A percentile compares a stretch with the other conserved stretches of the same genome.
Evolutionary conservation across 2,329 filamentous ascomycete genomes (phyloP).

Genomic region (Nemania diffusa): DNA sequence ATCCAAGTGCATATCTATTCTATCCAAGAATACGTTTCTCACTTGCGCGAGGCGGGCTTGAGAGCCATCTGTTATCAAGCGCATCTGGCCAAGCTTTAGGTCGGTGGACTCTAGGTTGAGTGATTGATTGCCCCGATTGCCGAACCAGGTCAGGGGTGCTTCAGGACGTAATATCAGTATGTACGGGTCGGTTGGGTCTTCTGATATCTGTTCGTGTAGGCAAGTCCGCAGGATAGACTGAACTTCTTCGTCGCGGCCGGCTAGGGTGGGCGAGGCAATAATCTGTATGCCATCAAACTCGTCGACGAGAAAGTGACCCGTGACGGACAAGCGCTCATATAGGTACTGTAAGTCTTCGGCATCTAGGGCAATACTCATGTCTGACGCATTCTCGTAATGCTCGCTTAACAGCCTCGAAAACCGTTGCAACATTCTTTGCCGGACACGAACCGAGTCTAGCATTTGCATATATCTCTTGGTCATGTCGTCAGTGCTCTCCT

Average conservation of each 20-base stretch:
- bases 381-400: slow-evolving; percentile 95
- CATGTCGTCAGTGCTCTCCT: slow-evolving; percentile 87
- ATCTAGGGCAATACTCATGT: slow-evolving; percentile 84
- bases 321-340: slow-evolving; percentile 81
- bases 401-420: slow-evolving; percentile 92
- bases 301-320: slow-evolving; percentile 88
- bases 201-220: slow-evolving; percentile 65
- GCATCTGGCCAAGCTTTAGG: slow-evolving; percentile 84
- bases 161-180: slow-evolving; percentile 87
- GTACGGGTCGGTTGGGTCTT: slow-evolving; percentile 84
- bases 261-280: slow-evolving; percentile 83
- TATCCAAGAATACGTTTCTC: slow-evolving; percentile 79
- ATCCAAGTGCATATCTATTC: slow-evolving; percentile 85
- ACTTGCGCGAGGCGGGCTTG: slow-evolving; percentile 81
- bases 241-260: slow-evolving; percentile 81
- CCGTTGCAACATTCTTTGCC: slow-evolving; percentile 94
- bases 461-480: slow-evolving; percentile 97
- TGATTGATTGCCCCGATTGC: slow-evolving; percentile 75
- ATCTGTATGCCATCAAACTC: slow-evolving; percentile 83
- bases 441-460: slow-evolving; percentile 92
- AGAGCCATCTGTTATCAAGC: slow-evolving; percentile 89
- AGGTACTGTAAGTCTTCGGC: slow-evolving; percentile 77
- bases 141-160: slow-evolving; percentile 81
- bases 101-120: slow-evolving; percentile 84
- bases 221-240: slow-evolving; percentile 83